Percentiles rank a stretch among this genome's conserved stretches.
phyloP scores from a whole-genome alignment of 148 eudicot genomes.

The Drosera capensis region DNA sequence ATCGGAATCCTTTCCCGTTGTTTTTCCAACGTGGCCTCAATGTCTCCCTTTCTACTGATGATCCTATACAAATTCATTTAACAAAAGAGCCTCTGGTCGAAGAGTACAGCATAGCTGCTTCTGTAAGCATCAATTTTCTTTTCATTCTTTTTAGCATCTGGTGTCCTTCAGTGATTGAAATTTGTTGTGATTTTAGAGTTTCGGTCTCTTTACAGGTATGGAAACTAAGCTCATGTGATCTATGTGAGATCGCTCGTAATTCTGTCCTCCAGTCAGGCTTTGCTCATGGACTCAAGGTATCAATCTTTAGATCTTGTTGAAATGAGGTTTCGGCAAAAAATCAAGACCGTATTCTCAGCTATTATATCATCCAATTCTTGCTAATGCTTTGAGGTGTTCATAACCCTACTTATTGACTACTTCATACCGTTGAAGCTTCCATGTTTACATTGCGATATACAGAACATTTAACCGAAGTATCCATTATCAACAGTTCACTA shows the following conservation, averaged over 20 bases:
- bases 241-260: constrained; percentile 97
- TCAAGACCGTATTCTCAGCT: no score
- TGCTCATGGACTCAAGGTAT: constrained; percentile 89
- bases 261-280: constrained; percentile 97
- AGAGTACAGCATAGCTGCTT: constrained; percentile 98
- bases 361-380: no score
- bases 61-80: constrained; percentile 91
- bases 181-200: neutral
- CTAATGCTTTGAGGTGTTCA: no score
- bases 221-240: constrained; percentile 88
- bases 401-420: no score
- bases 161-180: no score
- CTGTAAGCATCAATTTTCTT: constrained; percentile 61
- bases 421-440: no score
- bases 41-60: constrained; percentile 97
- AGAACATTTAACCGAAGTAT: neutral
- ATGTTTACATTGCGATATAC: no score
- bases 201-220: constrained; percentile 41
- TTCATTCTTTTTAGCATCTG: no score
- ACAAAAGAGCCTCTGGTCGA: constrained; percentile 97
- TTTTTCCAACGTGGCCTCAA: constrained; percentile 91
- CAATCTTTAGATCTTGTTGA: neutral
- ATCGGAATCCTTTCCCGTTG: constrained; percentile 93
- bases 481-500: neutral
- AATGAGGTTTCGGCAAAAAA: no score